phyloP scores from a whole-genome alignment of 345 rosid species.

The Eucalyptus coolabah region DNA sequence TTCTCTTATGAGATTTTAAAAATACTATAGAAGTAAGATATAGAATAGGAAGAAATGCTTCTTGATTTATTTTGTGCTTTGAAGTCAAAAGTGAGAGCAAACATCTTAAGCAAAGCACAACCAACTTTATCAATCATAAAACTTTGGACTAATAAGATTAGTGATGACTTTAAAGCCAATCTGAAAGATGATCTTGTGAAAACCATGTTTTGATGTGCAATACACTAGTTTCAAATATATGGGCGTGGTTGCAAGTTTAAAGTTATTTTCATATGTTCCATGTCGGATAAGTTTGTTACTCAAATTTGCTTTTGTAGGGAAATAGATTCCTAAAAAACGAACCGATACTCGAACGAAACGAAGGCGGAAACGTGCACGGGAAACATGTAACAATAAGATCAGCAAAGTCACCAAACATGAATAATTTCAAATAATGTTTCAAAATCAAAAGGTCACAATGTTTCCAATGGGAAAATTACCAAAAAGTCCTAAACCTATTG shows the following conservation, averaged over 20 bases:
- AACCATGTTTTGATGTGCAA: neutral
- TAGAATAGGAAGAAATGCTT: too few relatives aligned
- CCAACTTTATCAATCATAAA: neutral
- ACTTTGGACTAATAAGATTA: neutral
- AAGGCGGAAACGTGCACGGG: fast-evolving
- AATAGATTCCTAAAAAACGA: too few relatives aligned
- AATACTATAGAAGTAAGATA: too few relatives aligned
- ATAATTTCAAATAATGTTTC: too few relatives aligned
- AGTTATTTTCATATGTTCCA: neutral
- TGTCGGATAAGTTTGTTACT: neutral
- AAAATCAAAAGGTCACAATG: fast-evolving
- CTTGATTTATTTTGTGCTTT: neutral
- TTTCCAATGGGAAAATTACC: too few relatives aligned
- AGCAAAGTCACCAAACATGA: too few relatives aligned
- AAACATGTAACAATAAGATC: too few relatives aligned
- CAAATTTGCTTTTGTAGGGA: neutral
- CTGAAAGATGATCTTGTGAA: neutral
- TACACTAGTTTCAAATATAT: neutral
- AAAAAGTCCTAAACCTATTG: too few relatives aligned
- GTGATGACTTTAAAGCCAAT: neutral
- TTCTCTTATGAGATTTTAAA: too few relatives aligned
- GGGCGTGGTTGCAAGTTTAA: neutral
- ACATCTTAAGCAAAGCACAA: neutral
- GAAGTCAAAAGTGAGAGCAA: neutral
- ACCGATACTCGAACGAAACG: fast-evolving